Evolutionary conservation across 2,329 filamentous ascomycete genomes (phyloP).

Genomic region (Fusarium zealandicum): DNA sequence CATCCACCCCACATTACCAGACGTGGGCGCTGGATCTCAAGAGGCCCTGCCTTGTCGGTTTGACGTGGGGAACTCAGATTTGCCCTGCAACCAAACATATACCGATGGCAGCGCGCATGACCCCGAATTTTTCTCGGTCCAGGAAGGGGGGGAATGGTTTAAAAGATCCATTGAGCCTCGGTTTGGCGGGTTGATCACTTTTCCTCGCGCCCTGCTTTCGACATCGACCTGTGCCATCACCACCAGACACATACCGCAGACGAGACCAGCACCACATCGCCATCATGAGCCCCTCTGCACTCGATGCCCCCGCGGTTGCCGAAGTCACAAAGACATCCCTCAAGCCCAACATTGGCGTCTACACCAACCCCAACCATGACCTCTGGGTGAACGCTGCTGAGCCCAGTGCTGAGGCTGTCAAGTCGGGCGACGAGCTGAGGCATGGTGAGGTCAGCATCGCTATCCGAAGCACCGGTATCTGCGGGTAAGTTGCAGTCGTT

Average conservation of each 20-base stretch:
- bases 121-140: conserved; percentile 37
- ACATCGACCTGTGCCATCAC: conserved; percentile 15
- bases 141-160: conserved; percentile 29
- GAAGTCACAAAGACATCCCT: conserved; percentile 39
- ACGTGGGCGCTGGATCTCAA: conserved; percentile 30
- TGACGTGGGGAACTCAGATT: conserved; percentile 42
- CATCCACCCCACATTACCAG: conserved; percentile 40
- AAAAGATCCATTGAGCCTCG: conserved; percentile 34
- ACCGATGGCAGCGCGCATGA: conserved; percentile 41
- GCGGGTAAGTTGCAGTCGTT: conserved; percentile 67
- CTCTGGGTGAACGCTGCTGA: conserved; percentile 85
- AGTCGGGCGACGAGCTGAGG: conserved; percentile 72
- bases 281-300: conserved; percentile 48
- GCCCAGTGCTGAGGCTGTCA: conserved; percentile 77
- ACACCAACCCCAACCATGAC: conserved; percentile 91
- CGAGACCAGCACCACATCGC: conserved; percentile 17
- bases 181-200: conserved; percentile 14
- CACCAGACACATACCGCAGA: conserved; percentile 10
- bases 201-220: conserved; percentile 22
- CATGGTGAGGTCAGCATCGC: conserved; percentile 86
- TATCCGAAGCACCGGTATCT: conserved; percentile 94
- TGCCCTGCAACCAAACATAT: conserved; percentile 41
- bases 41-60: conserved; percentile 27
- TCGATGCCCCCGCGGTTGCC: conserved; percentile 39
- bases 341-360: conserved; percentile 94